phyloP scores from a whole-genome alignment of 2,329 filamentous ascomycete species.

The Phialocephala subalpina region DNA sequence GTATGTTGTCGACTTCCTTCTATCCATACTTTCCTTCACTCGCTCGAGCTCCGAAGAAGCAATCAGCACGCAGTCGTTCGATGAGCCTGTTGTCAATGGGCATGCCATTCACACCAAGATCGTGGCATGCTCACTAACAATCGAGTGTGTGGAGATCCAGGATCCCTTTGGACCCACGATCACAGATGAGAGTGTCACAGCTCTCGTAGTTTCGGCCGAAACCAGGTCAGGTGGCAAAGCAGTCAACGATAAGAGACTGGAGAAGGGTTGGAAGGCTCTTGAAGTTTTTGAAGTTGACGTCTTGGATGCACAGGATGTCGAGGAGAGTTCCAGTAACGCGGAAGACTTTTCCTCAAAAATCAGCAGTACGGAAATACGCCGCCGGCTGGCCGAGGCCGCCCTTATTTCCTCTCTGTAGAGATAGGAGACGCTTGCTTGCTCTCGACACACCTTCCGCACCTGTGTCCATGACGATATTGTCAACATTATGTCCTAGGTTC shows the following conservation, averaged over 20 bases:
- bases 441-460: neutral
- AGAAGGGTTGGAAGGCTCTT: slow-evolving; percentile 78
- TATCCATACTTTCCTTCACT: slow-evolving; percentile 61
- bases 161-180: slow-evolving; percentile 93
- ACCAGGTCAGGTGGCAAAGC: slow-evolving; percentile 83
- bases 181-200: slow-evolving; percentile 78
- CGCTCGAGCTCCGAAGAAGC: slow-evolving; percentile 45
- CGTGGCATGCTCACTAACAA: slow-evolving; percentile 64
- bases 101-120: slow-evolving; percentile 65
- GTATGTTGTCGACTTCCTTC: slow-evolving; percentile 77
- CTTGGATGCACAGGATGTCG: slow-evolving; percentile 71
- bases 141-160: slow-evolving; percentile 85
- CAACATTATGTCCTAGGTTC: neutral
- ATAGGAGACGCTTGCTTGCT: neutral
- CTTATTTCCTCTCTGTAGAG: slow-evolving; percentile 31
- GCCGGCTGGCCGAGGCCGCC: slow-evolving; percentile 48
- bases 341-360: slow-evolving; percentile 83
- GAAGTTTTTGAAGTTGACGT: slow-evolving; percentile 91
- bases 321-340: slow-evolving; percentile 50
- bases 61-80: slow-evolving; percentile 40
- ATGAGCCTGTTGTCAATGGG: slow-evolving; percentile 49
- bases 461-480: neutral
- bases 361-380: slow-evolving; percentile 87
- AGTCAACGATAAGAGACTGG: slow-evolving; percentile 82
- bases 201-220: slow-evolving; percentile 87